Percentiles rank a stretch among this genome's conserved stretches.
These are phyloP conservation scores for Malus sieversii DNA, from an alignment of 306 rosid genomes.

Conservation along the genomic window DNA sequence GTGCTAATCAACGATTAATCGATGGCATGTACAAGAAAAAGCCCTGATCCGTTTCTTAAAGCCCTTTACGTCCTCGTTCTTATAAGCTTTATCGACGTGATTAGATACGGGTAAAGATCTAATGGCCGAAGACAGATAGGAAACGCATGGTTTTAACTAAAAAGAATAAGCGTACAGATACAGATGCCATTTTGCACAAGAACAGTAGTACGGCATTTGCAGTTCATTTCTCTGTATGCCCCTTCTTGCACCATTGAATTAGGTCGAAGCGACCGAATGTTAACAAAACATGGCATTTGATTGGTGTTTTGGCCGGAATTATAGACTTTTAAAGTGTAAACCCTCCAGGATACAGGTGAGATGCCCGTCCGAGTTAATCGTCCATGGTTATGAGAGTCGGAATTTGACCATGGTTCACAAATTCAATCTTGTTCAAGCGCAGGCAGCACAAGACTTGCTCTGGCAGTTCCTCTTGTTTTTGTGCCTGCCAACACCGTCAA, in stretches of 20 bases:
- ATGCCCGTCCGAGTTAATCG: slow-evolving; percentile 18
- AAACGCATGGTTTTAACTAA: neutral
- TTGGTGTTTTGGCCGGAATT: neutral
- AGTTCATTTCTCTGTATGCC: neutral
- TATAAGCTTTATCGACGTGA: neutral
- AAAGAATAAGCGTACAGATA: neutral
- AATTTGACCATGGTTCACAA: slow-evolving; percentile 74
- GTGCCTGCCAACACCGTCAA: slow-evolving; percentile 50
- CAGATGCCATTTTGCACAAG: neutral
- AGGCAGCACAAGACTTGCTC: slow-evolving; percentile 79
- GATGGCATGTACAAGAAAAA: neutral
- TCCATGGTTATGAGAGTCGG: slow-evolving; percentile 56
- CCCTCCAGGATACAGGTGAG: neutral
- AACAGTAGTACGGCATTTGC: neutral
- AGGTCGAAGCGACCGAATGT: neutral
- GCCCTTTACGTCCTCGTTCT: neutral
- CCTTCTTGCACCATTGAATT: neutral
- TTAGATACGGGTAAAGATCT: neutral
- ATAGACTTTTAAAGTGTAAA: neutral
- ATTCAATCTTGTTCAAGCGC: slow-evolving; percentile 70
- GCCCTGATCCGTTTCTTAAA: neutral
- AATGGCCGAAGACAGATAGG: neutral
- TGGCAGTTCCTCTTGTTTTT: slow-evolving; percentile 81
- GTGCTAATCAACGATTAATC: neutral
- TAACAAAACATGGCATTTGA: neutral